Base-by-base conservation (phyloP, 495 filamentous ascomycete genomes). In the Aspergillus kassunensis region DNA sequence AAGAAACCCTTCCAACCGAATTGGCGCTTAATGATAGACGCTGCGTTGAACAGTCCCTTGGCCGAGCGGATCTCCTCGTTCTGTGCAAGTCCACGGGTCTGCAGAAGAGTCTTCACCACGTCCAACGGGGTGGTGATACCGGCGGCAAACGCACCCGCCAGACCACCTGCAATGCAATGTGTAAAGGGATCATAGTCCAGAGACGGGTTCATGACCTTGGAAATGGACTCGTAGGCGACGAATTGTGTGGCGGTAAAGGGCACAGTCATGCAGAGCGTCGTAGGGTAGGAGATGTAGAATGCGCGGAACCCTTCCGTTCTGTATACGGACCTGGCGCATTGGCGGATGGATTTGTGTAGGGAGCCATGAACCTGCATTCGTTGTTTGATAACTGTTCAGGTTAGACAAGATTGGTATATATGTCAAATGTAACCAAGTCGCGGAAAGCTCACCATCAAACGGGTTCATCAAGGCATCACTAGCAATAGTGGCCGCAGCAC, bases 401-500 rank as follows among this genome's bases (percentile, higher is more conserved):
- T 70, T 45, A 68, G 64, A 30, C 7, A 9, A 12, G 6, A 25
- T 30, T 12, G n/a, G n/a, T 11, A 13, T 3, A 12, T 15, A 37
- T 20, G 9, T n/a, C 20, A n/a, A 9, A 13, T 12, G 16, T 11
- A 41, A 18, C 0, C 2, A 23, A 18, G 12, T 23, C 27, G 27
- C 35, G 39, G 25, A 39, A n/a, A 37, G 65, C 80, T 64, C 77
- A 96, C 91, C 91, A 75, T 99, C 93, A 67, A 99, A 99, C 24
- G 93, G 93, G 67, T 97, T 99, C 93, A 99, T 99, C 43, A 99
- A 77, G 31, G 93, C 95, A 75, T 99, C 93, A 63, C 90, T 96
- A 29, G 90, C 89, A 62, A 97, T 96, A 0, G 93, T 97, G 44
- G 93, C 93, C 57, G 88, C 87, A 49, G 92, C 92, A 64, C 93